Evolutionary conservation across 257 asterid genomes (phyloP).

Genomic region (Solanum tacnaense): DNA sequence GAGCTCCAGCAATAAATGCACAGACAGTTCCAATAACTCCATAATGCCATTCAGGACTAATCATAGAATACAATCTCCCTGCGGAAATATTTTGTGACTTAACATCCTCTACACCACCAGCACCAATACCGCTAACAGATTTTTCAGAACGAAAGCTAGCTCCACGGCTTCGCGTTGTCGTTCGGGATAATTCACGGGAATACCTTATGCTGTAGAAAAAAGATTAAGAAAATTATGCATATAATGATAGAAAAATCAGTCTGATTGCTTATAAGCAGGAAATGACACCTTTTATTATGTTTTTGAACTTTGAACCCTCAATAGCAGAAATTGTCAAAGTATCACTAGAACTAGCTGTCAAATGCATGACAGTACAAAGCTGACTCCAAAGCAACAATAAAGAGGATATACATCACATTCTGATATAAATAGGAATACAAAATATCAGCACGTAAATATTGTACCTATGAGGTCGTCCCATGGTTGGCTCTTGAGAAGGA

Average conservation of each 20-base stretch:
- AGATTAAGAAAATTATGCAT: background rate
- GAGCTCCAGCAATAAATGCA: slow-evolving; percentile 87
- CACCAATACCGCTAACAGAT: slow-evolving; percentile 54
- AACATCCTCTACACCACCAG: slow-evolving; percentile 42
- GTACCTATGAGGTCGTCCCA: slow-evolving; percentile 63
- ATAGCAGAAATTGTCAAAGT: background rate
- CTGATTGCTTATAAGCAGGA: background rate
- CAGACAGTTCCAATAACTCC: slow-evolving; percentile 70
- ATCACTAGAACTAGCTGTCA: background rate
- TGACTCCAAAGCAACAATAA: background rate
- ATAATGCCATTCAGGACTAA: slow-evolving; percentile 81
- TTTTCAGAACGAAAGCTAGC: slow-evolving; percentile 93
- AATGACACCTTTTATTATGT: background rate
- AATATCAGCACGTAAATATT: background rate
- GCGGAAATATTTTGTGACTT: slow-evolving; percentile 40
- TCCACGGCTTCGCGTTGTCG: slow-evolving; percentile 71
- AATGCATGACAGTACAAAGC: background rate
- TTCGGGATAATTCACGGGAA: slow-evolving; percentile 74
- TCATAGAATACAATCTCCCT: slow-evolving; percentile 66
- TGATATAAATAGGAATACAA: background rate
- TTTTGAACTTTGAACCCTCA: background rate
- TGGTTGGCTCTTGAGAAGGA: slow-evolving; percentile 56
- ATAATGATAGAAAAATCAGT: background rate
- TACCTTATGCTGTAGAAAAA: slow-evolving; percentile 33
- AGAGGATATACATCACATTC: background rate